Evolutionary conservation across 2,329 filamentous ascomycete species (phyloP).

Genomic region (Teratosphaeria viscida): DNA sequence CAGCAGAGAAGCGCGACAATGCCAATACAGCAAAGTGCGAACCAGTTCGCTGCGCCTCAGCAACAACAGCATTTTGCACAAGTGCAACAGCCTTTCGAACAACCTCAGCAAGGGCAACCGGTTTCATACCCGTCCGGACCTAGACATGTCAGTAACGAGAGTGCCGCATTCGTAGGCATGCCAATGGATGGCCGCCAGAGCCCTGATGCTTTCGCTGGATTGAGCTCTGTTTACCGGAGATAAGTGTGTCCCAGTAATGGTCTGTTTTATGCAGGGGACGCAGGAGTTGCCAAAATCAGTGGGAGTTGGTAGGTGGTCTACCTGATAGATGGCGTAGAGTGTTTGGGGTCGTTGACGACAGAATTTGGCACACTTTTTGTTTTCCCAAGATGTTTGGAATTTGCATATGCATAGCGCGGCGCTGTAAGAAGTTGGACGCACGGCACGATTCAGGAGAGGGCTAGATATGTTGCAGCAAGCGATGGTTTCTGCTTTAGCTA

Average conservation of each 20-base stretch:
- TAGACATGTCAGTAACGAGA: slow-evolving; percentile 56
- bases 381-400: background rate
- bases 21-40: slow-evolving; percentile 15
- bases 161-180: slow-evolving; percentile 52
- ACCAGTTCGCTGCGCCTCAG: background rate
- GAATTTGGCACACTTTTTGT: background rate
- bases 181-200: slow-evolving; percentile 60
- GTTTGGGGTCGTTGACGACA: background rate
- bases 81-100: slow-evolving; percentile 21
- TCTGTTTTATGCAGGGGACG: background rate
- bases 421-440: background rate
- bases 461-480: background rate
- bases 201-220: slow-evolving; percentile 67
- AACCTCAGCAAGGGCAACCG: slow-evolving; percentile 4
- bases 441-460: background rate
- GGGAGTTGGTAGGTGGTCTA: background rate
- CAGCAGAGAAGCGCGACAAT: slow-evolving; percentile 29
- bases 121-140: slow-evolving; percentile 13
- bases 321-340: background rate
- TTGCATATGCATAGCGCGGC: background rate
- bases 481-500: background rate
- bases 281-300: background rate
- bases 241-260: slow-evolving; percentile 10
- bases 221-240: slow-evolving; percentile 47
- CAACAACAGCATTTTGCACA: slow-evolving; percentile 8